Base-by-base conservation (phyloP, 345 rosid species). In the Acer saccharum region DNA sequence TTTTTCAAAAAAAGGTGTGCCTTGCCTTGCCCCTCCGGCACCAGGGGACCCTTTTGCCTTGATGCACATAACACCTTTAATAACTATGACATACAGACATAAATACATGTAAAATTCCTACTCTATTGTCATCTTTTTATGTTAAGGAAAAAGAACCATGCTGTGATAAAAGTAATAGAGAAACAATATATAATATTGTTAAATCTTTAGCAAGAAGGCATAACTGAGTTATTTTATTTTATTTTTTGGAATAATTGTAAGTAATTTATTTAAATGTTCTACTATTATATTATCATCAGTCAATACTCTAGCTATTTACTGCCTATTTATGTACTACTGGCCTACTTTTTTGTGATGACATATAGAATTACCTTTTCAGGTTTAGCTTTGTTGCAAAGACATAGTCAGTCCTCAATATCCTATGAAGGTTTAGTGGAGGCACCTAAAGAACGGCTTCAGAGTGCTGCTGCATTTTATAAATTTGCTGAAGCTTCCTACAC, bases 401-500 rank as follows among this genome's bases (percentile, higher is more conserved):
- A 83, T 68, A 78, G 77, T 66, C 81, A 85, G 73, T 69, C 87
- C 75, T 71, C 83, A 69, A 70, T 82, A 66, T 72, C 80, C 74
- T 73, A 80, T 69, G 96, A 89, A 65, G 85, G 80, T 69, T 85
- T 65, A 61, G 72, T 29, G 48, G 92, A 86, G 83, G 98, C 97
- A 76, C 94, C 97, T 32, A 70, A 80, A 65, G 87, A 88, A 74
- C 84, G 65, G 71, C 87, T 95, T 41, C 84, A 84, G 75, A 94
- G 84, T 69, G 98, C 98, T 63, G 83, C 87, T 74, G 46, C 77
- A 72, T 84, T 95, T 76, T 97, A 93, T 83, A 85, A 83, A 77
- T 95, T 93, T 84, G 97, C 99, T 84, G 98, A 92, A 86, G 99
- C 97, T 78, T 97, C 98, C 20, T 95, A 95, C 81, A 93, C 99